Conservation (phyloP, 495 filamentous ascomycete species). For the Hypoxylon rickii region DNA sequence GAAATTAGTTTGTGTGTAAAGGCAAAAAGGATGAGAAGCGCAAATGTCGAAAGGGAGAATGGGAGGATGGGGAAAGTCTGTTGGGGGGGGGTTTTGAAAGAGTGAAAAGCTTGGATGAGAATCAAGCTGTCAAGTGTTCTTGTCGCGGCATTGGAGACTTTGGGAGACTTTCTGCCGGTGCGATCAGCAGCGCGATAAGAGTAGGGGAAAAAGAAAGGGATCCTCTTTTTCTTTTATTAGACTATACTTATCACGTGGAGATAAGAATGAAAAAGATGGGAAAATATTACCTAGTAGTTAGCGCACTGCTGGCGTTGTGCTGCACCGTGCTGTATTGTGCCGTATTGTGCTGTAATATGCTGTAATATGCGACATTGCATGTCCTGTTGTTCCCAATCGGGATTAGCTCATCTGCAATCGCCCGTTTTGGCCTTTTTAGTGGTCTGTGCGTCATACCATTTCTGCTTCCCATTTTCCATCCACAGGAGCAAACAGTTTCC, state of each 20-base stretch:
- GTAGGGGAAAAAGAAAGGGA: slow-evolving; percentile 13
- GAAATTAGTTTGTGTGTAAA: background rate
- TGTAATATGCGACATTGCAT: too few species aligned
- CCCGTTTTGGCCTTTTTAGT: too few species aligned
- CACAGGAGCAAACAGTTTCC: too few species aligned
- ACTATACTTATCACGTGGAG: slow-evolving; percentile 28
- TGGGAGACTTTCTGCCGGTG: slow-evolving; percentile 28
- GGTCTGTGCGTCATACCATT: too few species aligned
- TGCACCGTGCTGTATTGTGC: too few species aligned
- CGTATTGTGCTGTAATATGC: too few species aligned
- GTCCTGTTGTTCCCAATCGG: too few species aligned
- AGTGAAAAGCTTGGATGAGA: slow-evolving; percentile 21
- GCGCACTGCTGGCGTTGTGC: too few species aligned
- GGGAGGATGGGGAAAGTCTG: background rate
- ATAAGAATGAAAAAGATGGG: slow-evolving; percentile 20
- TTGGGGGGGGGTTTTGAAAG: slow-evolving; percentile 1
- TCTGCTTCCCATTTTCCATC: too few species aligned
- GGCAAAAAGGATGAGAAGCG: background rate
- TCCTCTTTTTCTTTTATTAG: slow-evolving; percentile 14
- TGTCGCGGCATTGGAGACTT: slow-evolving; percentile 30
- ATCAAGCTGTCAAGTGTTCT: too few species aligned
- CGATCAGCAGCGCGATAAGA: slow-evolving; percentile 33
- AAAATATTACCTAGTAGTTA: too few species aligned
- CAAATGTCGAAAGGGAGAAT: background rate
- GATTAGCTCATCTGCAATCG: too few species aligned